Evolutionary conservation across 192 early-diverging fungal species (phyloP), one percentile per base, ranked within the genome.

Genomic region (Nowakowskiella sp.): DNA sequence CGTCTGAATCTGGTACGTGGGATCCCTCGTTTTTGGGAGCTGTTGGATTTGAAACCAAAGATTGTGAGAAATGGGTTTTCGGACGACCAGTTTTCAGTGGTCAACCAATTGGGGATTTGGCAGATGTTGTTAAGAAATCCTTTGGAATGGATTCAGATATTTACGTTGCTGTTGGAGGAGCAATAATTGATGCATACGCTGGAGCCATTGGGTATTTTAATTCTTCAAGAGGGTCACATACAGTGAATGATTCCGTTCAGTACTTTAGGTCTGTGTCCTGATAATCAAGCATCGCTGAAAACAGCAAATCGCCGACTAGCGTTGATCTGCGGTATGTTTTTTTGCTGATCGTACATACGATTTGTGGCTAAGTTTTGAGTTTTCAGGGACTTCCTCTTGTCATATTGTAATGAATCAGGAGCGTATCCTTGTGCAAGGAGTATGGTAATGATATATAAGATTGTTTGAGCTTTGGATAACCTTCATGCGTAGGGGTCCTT

Each of bases 131-230:
- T 6, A 82, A 83, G 6, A 27, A 36, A 5, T 70, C 85, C 42
- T 36, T 89, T 3, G 85, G 85, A 0, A 39, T 85, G 6, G 28
- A 8, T 4, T 26, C 16, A 16, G 22, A 61, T 4, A 49, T 57
- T 26, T 79, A 74, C 1, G 70, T 70, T 0, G 57, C 71, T 1
- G 84, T 89, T 22, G 82, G 84, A 2, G 72, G 72, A 13, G 69
- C 75, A 0, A 64, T 86, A 2, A 87, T 89, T 47, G 87, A 89
- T 58, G 87, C 87, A 0, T 87, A 89, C 64, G 83, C 87, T 30
- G 78, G 82, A 6, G 74, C 71, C 24, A 70, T 82, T 28, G 78
- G 75, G 8, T 78, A 75, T 0, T 42, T 81, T 28, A 72, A 66
- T 4, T 70, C 79, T 7, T 21, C 48, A 53, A 19, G 42, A 55